Conservation (phyloP, 495 filamentous ascomycete genomes). For the Xanthoparmelia taractica region DNA sequence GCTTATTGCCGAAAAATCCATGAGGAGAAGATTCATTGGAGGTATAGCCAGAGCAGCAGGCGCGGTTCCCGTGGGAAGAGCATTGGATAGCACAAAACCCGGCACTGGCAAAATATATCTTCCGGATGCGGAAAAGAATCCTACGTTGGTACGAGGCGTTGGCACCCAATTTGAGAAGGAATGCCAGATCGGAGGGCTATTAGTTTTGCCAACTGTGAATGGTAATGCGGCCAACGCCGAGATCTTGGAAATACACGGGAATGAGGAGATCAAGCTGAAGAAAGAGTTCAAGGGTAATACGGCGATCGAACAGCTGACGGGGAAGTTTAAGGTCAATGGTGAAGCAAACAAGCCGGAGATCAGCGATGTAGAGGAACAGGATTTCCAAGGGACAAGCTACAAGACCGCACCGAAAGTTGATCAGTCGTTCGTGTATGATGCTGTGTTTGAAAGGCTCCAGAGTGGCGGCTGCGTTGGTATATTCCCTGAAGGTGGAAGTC, state of each 20-base stretch:
- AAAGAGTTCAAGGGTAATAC: constrained; percentile 69
- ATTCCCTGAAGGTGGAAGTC: constrained; percentile 95
- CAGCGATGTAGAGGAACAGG: constrained; percentile 32
- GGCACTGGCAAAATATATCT: constrained; percentile 78
- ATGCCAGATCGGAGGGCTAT: constrained; percentile 68
- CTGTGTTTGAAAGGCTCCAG: constrained; percentile 75
- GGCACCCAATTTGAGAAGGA: constrained; percentile 78
- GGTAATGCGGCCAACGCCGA: constrained; percentile 69
- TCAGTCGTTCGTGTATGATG: constrained; percentile 86
- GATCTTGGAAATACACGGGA: constrained; percentile 67
- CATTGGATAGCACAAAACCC: constrained; percentile 78
- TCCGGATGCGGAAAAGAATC: constrained; percentile 78
- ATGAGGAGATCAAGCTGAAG: constrained; percentile 79
- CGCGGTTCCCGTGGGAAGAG: constrained; percentile 79
- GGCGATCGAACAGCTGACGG: constrained; percentile 70
- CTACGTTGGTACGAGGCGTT: constrained; percentile 73
- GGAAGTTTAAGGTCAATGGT: constrained; percentile 50
- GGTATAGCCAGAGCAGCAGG: constrained; percentile 70
- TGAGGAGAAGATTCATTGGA: constrained; percentile 80
- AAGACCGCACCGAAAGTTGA: constrained; percentile 90
- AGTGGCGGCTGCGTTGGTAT: constrained; percentile 88
- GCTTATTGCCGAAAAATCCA: constrained; percentile 90
- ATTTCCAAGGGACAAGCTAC: constrained; percentile 70
- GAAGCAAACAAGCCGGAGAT: constrained; percentile 46
- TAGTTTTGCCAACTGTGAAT: constrained; percentile 79